Evolutionary conservation across 208 protist species (phyloP).

Genomic region (Endotrypanum monterogeii): DNA sequence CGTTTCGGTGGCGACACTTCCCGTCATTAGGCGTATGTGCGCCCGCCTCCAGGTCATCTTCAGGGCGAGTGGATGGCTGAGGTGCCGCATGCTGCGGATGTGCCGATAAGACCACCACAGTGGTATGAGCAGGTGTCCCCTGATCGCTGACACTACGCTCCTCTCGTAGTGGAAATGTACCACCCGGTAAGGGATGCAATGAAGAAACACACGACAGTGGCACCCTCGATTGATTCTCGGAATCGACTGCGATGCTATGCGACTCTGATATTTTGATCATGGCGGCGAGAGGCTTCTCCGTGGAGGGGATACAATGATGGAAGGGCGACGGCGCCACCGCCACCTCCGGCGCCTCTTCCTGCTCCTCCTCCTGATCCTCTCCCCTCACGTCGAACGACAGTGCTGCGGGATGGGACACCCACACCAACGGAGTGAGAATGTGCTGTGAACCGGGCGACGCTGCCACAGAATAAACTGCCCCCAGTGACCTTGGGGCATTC

Average conservation of each 20-base stretch:
- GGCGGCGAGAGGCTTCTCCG: background rate
- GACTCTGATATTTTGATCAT: background rate
- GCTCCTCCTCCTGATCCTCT: no score
- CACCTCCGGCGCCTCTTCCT: no score
- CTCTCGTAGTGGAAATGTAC: background rate
- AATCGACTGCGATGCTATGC: background rate
- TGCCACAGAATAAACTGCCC: background rate
- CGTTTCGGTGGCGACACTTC: background rate
- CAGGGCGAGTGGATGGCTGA: background rate
- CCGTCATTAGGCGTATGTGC: constrained; percentile 2
- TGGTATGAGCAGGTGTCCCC: constrained; percentile 2
- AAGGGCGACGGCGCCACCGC: background rate
- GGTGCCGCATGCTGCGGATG: background rate
- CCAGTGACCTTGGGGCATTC: background rate
- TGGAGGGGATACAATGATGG: background rate
- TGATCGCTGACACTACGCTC: background rate
- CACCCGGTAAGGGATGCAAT: background rate
- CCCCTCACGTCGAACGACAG: no score
- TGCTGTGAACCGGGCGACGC: no score
- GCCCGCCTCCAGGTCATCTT: background rate
- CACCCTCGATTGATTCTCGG: background rate
- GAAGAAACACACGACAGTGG: background rate
- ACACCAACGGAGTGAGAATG: no score
- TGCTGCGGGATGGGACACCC: no score
- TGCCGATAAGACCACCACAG: background rate